Conservation (phyloP, 306 rosid genomes). For the Casuarina equisetifolia region DNA sequence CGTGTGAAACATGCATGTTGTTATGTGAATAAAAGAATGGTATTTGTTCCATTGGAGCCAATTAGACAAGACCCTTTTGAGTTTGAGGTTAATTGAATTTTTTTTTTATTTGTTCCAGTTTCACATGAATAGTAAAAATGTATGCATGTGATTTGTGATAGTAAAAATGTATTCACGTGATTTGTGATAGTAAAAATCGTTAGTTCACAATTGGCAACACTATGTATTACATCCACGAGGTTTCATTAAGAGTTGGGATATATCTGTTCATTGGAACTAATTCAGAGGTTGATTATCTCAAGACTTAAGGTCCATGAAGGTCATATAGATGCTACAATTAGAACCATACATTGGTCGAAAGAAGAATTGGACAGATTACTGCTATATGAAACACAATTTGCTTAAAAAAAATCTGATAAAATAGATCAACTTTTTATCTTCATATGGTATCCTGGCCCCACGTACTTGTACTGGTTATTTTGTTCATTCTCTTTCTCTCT, state of each 20-base stretch:
- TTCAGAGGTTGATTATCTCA: not conserved
- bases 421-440: not conserved
- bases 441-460: slow-evolving; percentile 6
- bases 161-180: not conserved
- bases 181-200: not conserved
- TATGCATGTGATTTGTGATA: no score
- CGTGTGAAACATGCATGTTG: no score
- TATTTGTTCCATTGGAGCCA: not conserved
- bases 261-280: not conserved
- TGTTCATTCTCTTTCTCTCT: not conserved
- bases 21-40: not conserved
- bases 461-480: not conserved
- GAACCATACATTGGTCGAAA: not conserved
- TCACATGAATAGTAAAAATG: no score
- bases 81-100: not conserved
- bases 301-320: not conserved
- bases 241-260: not conserved
- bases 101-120: no score
- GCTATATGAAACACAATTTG: not conserved
- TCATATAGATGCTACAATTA: not conserved
- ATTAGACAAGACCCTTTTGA: not conserved
- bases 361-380: not conserved
- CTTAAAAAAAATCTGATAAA: not conserved
- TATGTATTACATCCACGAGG: not conserved
- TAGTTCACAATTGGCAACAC: not conserved